Conservation (phyloP, 2,329 filamentous ascomycete species). For the Trichoderma sp. region DNA sequence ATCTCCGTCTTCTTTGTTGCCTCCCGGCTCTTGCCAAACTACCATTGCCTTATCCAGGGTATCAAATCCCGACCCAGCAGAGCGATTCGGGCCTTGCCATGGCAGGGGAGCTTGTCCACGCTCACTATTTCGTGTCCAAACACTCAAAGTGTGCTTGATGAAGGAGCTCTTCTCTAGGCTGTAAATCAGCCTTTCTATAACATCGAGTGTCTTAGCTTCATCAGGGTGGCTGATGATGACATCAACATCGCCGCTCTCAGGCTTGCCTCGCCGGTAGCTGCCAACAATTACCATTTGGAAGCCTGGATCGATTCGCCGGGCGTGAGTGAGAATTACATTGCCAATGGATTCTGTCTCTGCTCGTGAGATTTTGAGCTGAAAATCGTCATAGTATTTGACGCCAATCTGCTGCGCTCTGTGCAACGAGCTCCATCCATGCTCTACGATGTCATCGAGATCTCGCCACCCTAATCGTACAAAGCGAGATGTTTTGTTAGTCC, state of each 20-base stretch:
- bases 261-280: constrained; percentile 79
- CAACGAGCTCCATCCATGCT: constrained; percentile 76
- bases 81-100: constrained; percentile 52
- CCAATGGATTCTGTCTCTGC: constrained; percentile 74
- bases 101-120: constrained; percentile 66
- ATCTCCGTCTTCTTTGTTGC: background rate
- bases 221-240: constrained; percentile 81
- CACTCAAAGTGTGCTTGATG: constrained; percentile 79
- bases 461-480: constrained; percentile 61
- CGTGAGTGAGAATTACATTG: constrained; percentile 65
- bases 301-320: constrained; percentile 61
- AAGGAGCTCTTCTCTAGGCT: constrained; percentile 69
- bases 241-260: constrained; percentile 78
- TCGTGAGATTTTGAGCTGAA: constrained; percentile 71
- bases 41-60: constrained; percentile 89
- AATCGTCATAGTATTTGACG: constrained; percentile 90
- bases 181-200: constrained; percentile 73
- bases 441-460: constrained; percentile 83
- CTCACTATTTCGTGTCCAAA: constrained; percentile 71
- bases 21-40: constrained; percentile 70
- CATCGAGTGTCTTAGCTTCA: constrained; percentile 65
- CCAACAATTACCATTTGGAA: constrained; percentile 70
- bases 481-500: background rate
- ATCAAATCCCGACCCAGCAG: constrained; percentile 70
- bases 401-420: constrained; percentile 89